Evolutionary conservation across 2,329 filamentous ascomycete species (phyloP), one percentile per base, ranked within the genome.

Genomic region (Mycosphaerella arachidis): DNA sequence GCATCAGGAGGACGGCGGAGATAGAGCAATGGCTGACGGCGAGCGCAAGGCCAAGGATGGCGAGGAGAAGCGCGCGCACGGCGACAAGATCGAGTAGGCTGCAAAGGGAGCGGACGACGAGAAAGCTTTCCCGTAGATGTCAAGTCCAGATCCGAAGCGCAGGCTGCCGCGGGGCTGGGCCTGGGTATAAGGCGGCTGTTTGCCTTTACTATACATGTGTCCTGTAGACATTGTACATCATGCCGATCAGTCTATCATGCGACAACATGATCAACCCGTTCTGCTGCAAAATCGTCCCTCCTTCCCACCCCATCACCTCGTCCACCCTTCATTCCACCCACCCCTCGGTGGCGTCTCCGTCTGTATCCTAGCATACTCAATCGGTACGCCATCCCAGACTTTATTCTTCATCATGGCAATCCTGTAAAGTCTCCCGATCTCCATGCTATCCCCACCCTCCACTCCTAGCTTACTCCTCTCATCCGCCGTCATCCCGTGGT

Each of bases 251-350:
- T n/a, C 1, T n/a, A n/a, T n/a, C 40, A 43, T 16, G 40, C 16
- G 4, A 6, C 6, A n/a, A 13, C 35, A 48, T 51, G 37, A 53
- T 40, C 48, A 51, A 40, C 52, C 24, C 31, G 3, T 12, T 35
- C 31, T 35, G 31, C 31, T 3, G 24, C 3, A 24, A 3, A 24
- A 29, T 64, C 63, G 68, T 62, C 65, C 64, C 57, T 66, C 65
- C 37, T 40, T 40, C 12, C 56, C 68, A 35, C 12, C 33, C 65
- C 59, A 35, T 35, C 63, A 77, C 76, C 87, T 84, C 79, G 86
- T 96, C 94, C 94, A 99, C 12, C 80, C 88, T 77, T 96, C 87
- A 78, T 97, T 94, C 92, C 93, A 99, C n/a, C 91, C 85, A 67
- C 88, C 85, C 71, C 82, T 82, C 0, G 82, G 80, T 6, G 93